Conservation (phyloP, 306 rosid species). For the Rosa persica region DNA sequence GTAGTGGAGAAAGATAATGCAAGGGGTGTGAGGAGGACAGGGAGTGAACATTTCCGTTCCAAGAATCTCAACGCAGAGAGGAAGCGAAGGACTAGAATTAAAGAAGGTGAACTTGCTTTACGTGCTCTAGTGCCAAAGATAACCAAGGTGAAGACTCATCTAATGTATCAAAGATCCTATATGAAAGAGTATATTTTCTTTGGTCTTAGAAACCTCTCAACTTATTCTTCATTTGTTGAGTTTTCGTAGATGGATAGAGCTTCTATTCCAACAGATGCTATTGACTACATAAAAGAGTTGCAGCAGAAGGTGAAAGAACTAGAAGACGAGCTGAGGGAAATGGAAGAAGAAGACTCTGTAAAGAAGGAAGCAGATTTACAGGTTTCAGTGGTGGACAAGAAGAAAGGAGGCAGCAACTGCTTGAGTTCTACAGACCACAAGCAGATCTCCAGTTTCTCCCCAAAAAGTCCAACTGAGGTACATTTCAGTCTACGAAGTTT, state of each 20-base stretch:
- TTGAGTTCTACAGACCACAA: conserved; percentile 27
- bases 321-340: conserved; percentile 41
- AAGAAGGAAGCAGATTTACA: conserved; percentile 28
- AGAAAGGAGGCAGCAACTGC: conserved; percentile 24
- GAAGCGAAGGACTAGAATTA: conserved; percentile 71
- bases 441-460: conserved; percentile 29
- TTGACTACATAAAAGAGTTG: conserved; percentile 65
- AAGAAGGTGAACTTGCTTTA: conserved; percentile 46
- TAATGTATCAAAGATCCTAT: not conserved
- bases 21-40: conserved; percentile 29
- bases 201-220: conserved; percentile 16
- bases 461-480: conserved; percentile 41
- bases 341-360: conserved; percentile 46
- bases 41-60: conserved; percentile 40
- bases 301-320: conserved; percentile 44
- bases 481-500: not conserved
- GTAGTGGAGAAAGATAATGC: conserved; percentile 32
- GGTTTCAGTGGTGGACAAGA: conserved; percentile 17
- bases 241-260: conserved; percentile 71
- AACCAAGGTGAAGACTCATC: conserved; percentile 55
- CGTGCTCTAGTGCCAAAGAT: conserved; percentile 85
- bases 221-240: conserved; percentile 9
- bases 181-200: not conserved
- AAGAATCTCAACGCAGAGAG: conserved; percentile 79
- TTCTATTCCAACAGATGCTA: conserved; percentile 65